Evolutionary conservation across 140 eudicot species (phyloP), one percentile per base, ranked within the genome.

Genomic region (Senecio squalidus): DNA sequence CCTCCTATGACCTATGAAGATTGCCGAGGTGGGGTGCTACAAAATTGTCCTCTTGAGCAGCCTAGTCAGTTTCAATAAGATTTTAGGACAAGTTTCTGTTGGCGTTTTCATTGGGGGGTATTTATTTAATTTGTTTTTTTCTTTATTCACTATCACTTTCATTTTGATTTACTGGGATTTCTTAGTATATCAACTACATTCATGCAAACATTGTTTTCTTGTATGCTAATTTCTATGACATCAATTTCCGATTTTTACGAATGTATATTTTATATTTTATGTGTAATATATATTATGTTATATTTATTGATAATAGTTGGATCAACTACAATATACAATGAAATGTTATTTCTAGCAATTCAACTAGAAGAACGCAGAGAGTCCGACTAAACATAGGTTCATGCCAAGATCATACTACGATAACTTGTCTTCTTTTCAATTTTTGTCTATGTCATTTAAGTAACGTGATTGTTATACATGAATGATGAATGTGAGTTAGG

Each of bases 101-200:
- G 74, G 60, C 69, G 25, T 59, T 67, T 60, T 67, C 70, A 18
- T 6, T 15, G 64, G 65, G 71, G 78, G 50, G 54, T 55, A 74
- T 74, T 68, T 74, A 45, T 46, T 74, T 54, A 15, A 60, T 74
- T 68, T 74, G 80, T 68, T 68, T 59, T 52, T 58, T 33, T 60
- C 55, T 74, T 52, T 60, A 27, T 40, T 67, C 47, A 74, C 75
- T 74, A 53, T 74, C 80, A 61, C 75, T 68, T 74, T 74, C 80
- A 55, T 61, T 61, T 29, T 48, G 70, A 67, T 67, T 34, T 34
- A 67, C 66, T 60, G 66, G 45, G 60, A 52, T 67, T 60, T 62
- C 55, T 74, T 60, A 39, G 36, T 18, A 21, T 58, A 33, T 60
- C 64, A 39, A 50, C 20, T 73, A 53, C 54, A 54, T 68, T 46